A percentile compares a stretch with the other conserved stretches of the same genome.
Evolutionary conservation across 176 grass and related monocot genomes (phyloP).

Genomic region (Eragrostis curvula): DNA sequence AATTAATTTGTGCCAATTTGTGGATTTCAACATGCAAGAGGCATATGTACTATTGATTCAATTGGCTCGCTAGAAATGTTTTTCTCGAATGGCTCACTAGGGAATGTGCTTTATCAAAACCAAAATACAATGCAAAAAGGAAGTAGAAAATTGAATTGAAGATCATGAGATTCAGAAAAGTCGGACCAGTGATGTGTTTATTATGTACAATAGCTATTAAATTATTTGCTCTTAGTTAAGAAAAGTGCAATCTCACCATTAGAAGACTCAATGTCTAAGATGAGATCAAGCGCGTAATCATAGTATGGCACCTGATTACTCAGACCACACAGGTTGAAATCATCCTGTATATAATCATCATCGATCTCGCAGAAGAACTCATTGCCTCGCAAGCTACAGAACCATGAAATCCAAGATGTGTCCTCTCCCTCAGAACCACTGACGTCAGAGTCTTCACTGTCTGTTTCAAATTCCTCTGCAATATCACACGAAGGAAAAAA

Average conservation of each 20-base stretch:
- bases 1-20: conserved; percentile 23
- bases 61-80: no score
- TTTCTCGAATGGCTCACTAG: no score
- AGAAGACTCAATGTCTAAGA: conserved; percentile 95
- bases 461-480: conserved; percentile 82
- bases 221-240: conserved; percentile 15
- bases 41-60: neutral
- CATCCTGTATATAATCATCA: conserved; percentile 98
- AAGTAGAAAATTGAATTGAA: neutral
- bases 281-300: conserved; percentile 96
- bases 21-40: conserved; percentile 12
- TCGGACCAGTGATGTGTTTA: conserved; percentile 9
- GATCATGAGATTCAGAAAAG: neutral
- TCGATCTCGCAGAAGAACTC: conserved; percentile 99
- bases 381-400: conserved; percentile 88
- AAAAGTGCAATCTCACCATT: conserved; percentile 69
- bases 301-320: conserved; percentile 95
- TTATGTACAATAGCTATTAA: neutral
- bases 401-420: conserved; percentile 98
- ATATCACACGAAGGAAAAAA: conserved; percentile 8
- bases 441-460: conserved; percentile 93
- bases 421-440: conserved; percentile 92
- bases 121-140: conserved; percentile 37
- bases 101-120: conserved; percentile 29
- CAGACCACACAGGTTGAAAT: conserved; percentile 96